Evolutionary conservation across 805 yeast species (phyloP).

Genomic region (Limtongia smithiae): DNA sequence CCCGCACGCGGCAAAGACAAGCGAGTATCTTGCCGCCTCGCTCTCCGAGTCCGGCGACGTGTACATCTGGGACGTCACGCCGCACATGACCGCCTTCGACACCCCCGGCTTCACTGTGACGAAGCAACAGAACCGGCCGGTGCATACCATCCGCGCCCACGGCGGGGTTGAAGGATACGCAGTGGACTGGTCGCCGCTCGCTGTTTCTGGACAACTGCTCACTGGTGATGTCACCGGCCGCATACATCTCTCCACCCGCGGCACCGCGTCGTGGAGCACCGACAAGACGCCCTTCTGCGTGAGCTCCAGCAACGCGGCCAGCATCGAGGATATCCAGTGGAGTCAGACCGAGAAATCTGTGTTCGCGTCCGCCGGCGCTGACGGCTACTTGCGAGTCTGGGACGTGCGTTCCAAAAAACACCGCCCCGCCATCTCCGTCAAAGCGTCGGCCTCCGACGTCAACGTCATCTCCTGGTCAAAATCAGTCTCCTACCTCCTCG

Average conservation of each 20-base stretch:
- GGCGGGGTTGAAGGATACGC: constrained; percentile 98
- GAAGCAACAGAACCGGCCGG: constrained; percentile 71
- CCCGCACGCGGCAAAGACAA: constrained; percentile 68
- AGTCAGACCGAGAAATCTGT: constrained; percentile 87
- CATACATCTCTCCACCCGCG: constrained; percentile 72
- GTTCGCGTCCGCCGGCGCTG: constrained; percentile 91
- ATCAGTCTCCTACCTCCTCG: constrained; percentile 79
- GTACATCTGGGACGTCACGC: constrained; percentile 71
- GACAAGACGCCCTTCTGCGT: constrained; percentile 70
- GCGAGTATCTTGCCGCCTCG: constrained; percentile 82
- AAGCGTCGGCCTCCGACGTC: constrained; percentile 77
- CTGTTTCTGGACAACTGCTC: constrained; percentile 66
- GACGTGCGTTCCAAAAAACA: constrained; percentile 92
- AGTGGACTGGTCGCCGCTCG: constrained; percentile 90
- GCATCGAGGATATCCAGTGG: constrained; percentile 96
- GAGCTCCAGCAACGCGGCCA: constrained; percentile 51
- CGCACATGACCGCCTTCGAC: constrained; percentile 79
- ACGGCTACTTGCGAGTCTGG: constrained; percentile 92
- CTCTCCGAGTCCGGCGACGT: constrained; percentile 91
- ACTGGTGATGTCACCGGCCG: constrained; percentile 89
- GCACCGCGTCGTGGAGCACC: constrained; percentile 73
- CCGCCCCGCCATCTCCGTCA: constrained; percentile 80
- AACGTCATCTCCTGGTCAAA: constrained; percentile 96
- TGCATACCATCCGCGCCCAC: constrained; percentile 76
- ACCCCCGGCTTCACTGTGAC: constrained; percentile 82